A percentile compares a stretch with the other conserved stretches of the same genome.
These are phyloP conservation scores for Lepidium aucheri DNA, from an alignment of 345 rosid genomes.

Conservation along the genomic window DNA sequence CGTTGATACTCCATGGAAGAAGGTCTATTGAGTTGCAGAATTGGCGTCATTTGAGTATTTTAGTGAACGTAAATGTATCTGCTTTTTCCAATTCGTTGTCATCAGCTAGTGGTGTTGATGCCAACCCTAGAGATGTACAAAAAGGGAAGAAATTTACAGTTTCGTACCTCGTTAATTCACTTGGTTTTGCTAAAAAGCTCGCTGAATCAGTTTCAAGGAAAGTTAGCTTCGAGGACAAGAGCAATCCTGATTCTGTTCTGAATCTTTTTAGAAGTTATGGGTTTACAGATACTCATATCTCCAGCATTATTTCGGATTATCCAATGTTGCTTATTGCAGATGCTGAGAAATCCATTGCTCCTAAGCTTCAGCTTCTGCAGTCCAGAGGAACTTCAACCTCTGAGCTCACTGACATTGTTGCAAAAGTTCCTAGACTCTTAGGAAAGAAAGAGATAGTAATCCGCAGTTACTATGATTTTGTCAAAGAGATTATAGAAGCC, in stretches of 20 bases:
- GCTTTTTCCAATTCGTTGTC: conserved; percentile 5
- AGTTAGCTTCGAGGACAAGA: too few relatives aligned
- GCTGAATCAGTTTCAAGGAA: too few relatives aligned
- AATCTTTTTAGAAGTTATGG: too few relatives aligned
- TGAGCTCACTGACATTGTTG: neutral
- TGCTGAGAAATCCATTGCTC: conserved; percentile 6
- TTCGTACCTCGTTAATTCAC: too few relatives aligned
- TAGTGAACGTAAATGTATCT: neutral
- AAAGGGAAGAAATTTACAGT: too few relatives aligned
- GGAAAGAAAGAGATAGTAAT: neutral
- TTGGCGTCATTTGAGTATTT: neutral
- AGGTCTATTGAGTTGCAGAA: neutral
- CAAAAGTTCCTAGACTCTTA: neutral
- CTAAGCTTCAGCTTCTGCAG: conserved; percentile 14
- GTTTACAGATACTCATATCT: too few relatives aligned
- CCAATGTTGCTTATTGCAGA: neutral
- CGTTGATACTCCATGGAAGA: neutral
- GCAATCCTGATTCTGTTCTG: too few relatives aligned
- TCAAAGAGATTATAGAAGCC: neutral
- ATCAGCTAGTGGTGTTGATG: too few relatives aligned
- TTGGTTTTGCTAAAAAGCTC: too few relatives aligned
- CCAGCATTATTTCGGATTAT: too few relatives aligned
- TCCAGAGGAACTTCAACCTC: conserved; percentile 15
- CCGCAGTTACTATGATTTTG: neutral
- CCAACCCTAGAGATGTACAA: too few relatives aligned